Evolutionary conservation across 208 protist genomes (phyloP).

Genomic region (Trypanosoma brucei): DNA sequence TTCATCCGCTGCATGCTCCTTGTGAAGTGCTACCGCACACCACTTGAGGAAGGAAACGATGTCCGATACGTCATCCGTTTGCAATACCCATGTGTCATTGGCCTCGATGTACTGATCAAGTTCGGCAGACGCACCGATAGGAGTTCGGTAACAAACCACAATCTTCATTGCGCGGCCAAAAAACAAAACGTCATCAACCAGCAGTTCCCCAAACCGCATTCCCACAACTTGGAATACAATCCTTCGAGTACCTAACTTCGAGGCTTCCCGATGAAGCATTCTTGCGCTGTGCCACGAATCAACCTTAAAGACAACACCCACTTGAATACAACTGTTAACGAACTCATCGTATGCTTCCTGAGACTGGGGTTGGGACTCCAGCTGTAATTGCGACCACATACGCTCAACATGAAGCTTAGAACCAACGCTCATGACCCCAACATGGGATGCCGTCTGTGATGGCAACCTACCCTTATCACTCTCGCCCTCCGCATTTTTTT

Average conservation of each 20-base stretch:
- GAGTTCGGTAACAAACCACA: constrained; percentile 77
- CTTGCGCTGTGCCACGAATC: constrained; percentile 85
- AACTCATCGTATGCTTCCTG: constrained; percentile 57
- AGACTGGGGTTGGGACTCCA: constrained; percentile 26
- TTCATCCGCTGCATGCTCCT: constrained; percentile 42
- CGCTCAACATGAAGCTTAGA: constrained; percentile 22
- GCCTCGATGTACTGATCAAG: constrained; percentile 68
- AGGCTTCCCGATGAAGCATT: constrained; percentile 69
- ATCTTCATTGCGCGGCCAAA: constrained; percentile 70
- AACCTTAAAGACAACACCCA: constrained; percentile 85
- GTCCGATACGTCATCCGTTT: constrained; percentile 79
- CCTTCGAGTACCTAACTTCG: constrained; percentile 56
- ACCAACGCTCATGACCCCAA: constrained; percentile 13
- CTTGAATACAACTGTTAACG: constrained; percentile 61
- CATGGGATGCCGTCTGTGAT: constrained; percentile 1
- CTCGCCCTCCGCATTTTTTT: constrained; percentile 18
- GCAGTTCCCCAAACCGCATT: constrained; percentile 71
- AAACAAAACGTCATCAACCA: constrained; percentile 66
- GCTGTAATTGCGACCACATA: constrained; percentile 56
- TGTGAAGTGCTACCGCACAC: constrained; percentile 75
- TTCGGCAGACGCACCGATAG: constrained; percentile 41
- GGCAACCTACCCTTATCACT: constrained; percentile 2
- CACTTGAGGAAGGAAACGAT: constrained; percentile 72
- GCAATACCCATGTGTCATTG: constrained; percentile 61
- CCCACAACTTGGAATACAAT: constrained; percentile 73